Evolutionary conservation across 352 stramenopile species (phyloP).

Genomic region (Peronospora belbahrii): DNA sequence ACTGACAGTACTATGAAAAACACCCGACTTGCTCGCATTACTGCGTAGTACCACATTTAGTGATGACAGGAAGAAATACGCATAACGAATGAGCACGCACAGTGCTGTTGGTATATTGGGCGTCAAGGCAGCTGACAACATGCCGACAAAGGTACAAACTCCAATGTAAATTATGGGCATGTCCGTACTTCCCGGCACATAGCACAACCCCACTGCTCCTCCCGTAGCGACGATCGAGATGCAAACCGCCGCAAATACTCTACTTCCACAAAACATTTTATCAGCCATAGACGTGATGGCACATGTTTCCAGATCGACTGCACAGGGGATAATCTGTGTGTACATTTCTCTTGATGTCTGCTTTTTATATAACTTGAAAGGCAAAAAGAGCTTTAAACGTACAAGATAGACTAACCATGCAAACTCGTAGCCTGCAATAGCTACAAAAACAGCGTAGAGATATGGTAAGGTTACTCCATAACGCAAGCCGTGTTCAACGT

Average conservation of each 20-base stretch:
- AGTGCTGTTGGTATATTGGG: constrained; percentile 42
- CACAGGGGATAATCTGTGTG: constrained; percentile 61
- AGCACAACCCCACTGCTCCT: constrained; percentile 15
- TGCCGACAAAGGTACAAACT: constrained; percentile 31
- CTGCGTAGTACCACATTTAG: constrained; percentile 38
- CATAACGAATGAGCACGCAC: constrained; percentile 36
- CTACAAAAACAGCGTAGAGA: constrained; percentile 35
- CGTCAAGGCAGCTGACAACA: constrained; percentile 29
- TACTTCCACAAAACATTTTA: constrained; percentile 28
- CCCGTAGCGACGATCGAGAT: constrained; percentile 6
- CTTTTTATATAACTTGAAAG: constrained; percentile 62
- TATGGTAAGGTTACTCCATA: constrained; percentile 36
- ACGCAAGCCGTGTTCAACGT: constrained; percentile 14
- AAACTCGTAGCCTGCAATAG: constrained; percentile 46
- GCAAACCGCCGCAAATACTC: constrained; percentile 18
- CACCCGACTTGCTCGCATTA: neutral
- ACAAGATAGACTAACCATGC: constrained; percentile 56
- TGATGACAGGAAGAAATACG: constrained; percentile 45
- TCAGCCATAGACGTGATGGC: constrained; percentile 45
- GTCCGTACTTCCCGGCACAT: constrained; percentile 13
- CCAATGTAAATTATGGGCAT: constrained; percentile 40
- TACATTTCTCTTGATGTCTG: constrained; percentile 63
- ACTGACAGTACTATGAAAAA: constrained; percentile 1
- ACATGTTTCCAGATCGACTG: constrained; percentile 45
- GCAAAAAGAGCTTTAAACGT: constrained; percentile 42